Evolutionary conservation across 1,139 yeast genomes (phyloP), one percentile per base, ranked within the genome.

Genomic region (Yamadazyma spencermartinsiae): DNA sequence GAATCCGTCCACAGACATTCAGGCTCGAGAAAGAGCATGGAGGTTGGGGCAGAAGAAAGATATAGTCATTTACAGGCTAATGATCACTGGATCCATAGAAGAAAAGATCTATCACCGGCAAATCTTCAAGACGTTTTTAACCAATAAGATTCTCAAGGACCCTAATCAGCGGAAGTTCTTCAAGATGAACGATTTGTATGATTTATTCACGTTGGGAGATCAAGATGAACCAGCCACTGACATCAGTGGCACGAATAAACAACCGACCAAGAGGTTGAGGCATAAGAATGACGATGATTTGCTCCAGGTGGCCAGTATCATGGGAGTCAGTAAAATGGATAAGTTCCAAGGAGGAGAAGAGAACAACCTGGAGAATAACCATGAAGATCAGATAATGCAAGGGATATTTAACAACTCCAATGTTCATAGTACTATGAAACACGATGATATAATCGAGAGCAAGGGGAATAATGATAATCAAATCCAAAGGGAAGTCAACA

Each of bases 11-110:
- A 92, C 98, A 0, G 98, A 92, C 65, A 76, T 92, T 46, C 98
- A 92, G 60, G 98, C 98, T 0, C 69, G 98, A 46, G 98, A 92
- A 60, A 65, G 98, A 36, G 98, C 98, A 0, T 92, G 98, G 98
- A 72, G 98, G 49, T 72, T 92, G 45, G 98, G 98, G 0, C 98
- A 92, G 56, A 90, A 86, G 56, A 80, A 82, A 46, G 96, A 90
- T 51, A 97, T 92, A n/a, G 80, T 90, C 3, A 90, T 92, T 27
- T 94, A 90, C 52, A 67, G 98, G 40, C 65, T 92, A 32, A 88
- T 92, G 89, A 86, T 92, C 24, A 89, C 97, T 0, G 98, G 98
- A 0, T 80, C 97, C 0, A 94, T 92, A 35, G 99, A 92, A 56
- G 98, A 92, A 55, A 92, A 92, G 60, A 92, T 94, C 3, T 92